Percentiles rank a stretch among this genome's conserved stretches.
These are phyloP conservation scores for Saprolegnia parasitica DNA, from an alignment of 352 stramenopile species.

Conservation along the genomic window DNA sequence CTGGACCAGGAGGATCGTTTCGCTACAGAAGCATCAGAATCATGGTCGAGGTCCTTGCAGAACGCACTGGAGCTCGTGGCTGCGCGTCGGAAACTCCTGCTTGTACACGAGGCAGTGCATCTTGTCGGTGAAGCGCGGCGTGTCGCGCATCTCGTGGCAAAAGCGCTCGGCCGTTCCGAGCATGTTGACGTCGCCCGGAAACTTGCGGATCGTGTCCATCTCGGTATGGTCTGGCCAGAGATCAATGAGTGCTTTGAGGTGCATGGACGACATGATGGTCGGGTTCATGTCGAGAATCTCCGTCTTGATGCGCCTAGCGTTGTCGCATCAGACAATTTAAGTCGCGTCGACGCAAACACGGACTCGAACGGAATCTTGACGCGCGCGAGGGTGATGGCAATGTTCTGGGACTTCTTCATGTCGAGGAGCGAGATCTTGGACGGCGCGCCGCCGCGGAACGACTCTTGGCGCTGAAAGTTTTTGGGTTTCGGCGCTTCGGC, in stretches of 20 bases:
- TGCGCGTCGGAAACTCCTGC: constrained; percentile 71
- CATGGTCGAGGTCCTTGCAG: too few species aligned
- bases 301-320: constrained; percentile 46
- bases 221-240: constrained; percentile 80
- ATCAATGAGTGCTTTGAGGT: constrained; percentile 76
- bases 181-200: constrained; percentile 50
- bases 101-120: constrained; percentile 76
- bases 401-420: constrained; percentile 87
- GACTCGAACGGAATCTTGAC: constrained; percentile 61
- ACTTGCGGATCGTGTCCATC: constrained; percentile 62
- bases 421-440: constrained; percentile 75
- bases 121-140: constrained; percentile 67
- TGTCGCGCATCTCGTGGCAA: constrained; percentile 59
- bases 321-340: too few species aligned
- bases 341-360: too few species aligned
- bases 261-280: constrained; percentile 65
- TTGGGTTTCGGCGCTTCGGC: background rate
- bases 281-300: constrained; percentile 75
- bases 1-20: constrained; percentile 74
- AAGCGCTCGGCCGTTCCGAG: constrained; percentile 75
- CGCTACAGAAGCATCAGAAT: constrained; percentile 29
- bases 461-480: constrained; percentile 10
- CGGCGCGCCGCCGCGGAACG: constrained; percentile 20
- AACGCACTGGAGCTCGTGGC: constrained; percentile 62
- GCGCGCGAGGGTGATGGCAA: constrained; percentile 74